Base-by-base conservation (phyloP, 1,139 yeast genomes). In the Nakaseomyces kungkrabaensis region DNA sequence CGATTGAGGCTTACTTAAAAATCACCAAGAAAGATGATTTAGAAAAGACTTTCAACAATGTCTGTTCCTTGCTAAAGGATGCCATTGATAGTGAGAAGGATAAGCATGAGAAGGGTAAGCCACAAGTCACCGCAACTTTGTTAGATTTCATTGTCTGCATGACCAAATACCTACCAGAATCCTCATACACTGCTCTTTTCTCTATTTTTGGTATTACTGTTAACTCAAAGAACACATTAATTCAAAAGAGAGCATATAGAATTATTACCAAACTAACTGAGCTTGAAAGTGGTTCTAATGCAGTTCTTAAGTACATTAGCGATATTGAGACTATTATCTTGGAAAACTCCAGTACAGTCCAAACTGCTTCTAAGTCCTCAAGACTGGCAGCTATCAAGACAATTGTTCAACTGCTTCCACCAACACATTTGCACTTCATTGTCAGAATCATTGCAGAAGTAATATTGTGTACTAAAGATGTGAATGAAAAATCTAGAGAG, bases 231-330 rank as follows among this genome's bases (percentile, higher is more conserved):
- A 81, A 85, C 54, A 79, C 88, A 31, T 76, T 83, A 59, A 72
- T 88, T 59, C 98, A 94, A 69, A 90, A 90, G 70, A 81, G 96
- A 71, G 80, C 96, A 1, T 92, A 89, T 69, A 79, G 96, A 68
- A 82, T 90, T 40, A 71, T 92, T 52, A 69, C 85, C 24, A 81
- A 78, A 54, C 69, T 92, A 55, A 72, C 82, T 46, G 95, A 88
- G 64, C 72, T 83, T 24, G 85, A 82, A 43, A 63, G 65, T n/a
- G 95, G 96, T 47, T 69, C 72, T 44, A 65, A 67, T 26, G 79
- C 87, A 34, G 74, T 77, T 42, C 53, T 65, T 26, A 66, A 69
- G 26, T 84, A 77, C 60, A 71, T 83, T 49, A 65, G 68, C 8
- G 81, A 83, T 45, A 78, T 89, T 55, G 82, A 82, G 59, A 67